Evolutionary conservation across 2,329 filamentous ascomycete species (phyloP).

Genomic region (Fusarium algeriense): DNA sequence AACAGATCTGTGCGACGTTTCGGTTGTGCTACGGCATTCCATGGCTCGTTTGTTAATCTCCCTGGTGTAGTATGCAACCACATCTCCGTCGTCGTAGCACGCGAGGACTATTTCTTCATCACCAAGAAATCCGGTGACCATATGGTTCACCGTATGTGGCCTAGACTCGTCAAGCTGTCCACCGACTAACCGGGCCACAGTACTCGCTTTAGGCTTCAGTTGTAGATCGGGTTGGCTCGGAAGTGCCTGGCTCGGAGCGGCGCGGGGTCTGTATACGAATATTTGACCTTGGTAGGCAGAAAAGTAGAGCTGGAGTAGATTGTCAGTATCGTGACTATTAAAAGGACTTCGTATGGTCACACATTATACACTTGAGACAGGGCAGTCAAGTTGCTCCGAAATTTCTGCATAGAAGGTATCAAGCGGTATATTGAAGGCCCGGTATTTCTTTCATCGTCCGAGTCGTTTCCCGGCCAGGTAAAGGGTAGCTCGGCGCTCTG

Average conservation of each 20-base stretch:
- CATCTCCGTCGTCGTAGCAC: constrained; percentile 80
- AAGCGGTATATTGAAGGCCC: constrained; percentile 47
- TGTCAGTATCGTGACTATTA: constrained; percentile 22
- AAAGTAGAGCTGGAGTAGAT: constrained; percentile 66
- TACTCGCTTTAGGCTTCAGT: constrained; percentile 59
- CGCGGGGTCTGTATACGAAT: constrained; percentile 66
- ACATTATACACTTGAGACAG: constrained; percentile 70
- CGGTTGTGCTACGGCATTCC: constrained; percentile 11
- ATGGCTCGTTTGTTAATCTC: constrained; percentile 62
- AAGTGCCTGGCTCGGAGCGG: constrained; percentile 61
- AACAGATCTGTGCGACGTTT: constrained; percentile 3
- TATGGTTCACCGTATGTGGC: constrained; percentile 76
- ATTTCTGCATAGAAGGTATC: constrained; percentile 54
- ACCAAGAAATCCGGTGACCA: constrained; percentile 77
- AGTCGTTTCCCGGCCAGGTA: constrained; percentile 47
- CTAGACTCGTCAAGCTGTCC: constrained; percentile 66
- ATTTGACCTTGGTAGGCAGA: constrained; percentile 69
- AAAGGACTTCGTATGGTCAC: constrained; percentile 20
- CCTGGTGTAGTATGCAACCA: constrained; percentile 76
- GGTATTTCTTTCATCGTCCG: constrained; percentile 40
- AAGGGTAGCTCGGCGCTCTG: constrained; percentile 46
- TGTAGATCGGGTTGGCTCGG: constrained; percentile 63
- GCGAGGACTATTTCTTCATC: constrained; percentile 76
- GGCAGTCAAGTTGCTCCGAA: constrained; percentile 68
- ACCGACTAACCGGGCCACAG: constrained; percentile 54